Evolutionary conservation across 2,329 filamentous ascomycete genomes (phyloP).

Genomic region (Thelonectria discophora): DNA sequence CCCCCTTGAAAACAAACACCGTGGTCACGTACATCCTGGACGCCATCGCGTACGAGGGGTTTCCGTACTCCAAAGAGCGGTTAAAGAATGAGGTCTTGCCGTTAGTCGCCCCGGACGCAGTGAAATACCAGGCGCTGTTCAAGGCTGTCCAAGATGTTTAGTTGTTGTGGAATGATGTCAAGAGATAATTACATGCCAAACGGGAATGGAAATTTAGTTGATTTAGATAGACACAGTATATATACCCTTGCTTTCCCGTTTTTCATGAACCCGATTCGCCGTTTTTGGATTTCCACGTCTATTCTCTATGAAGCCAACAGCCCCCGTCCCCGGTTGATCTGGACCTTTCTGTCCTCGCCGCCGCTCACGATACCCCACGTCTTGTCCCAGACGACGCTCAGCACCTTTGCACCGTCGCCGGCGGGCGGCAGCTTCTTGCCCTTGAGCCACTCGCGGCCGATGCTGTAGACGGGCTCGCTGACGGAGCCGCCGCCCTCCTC

Average conservation of each 20-base stretch:
- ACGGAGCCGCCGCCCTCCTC: slow-evolving; percentile 70
- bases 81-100: slow-evolving; percentile 56
- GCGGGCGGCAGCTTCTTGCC: slow-evolving; percentile 70
- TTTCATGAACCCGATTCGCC: slow-evolving; percentile 28
- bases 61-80: slow-evolving; percentile 59
- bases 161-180: not conserved
- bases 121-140: slow-evolving; percentile 44
- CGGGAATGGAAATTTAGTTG: not conserved
- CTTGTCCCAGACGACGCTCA: slow-evolving; percentile 86
- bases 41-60: slow-evolving; percentile 59
- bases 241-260: slow-evolving; percentile 23
- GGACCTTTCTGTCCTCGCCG: slow-evolving; percentile 93
- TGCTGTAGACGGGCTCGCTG: slow-evolving; percentile 77
- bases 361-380: slow-evolving; percentile 88
- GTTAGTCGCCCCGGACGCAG: slow-evolving; percentile 40
- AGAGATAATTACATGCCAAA: not conserved
- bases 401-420: slow-evolving; percentile 90
- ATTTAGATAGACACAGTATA: slow-evolving; percentile 16
- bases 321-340: slow-evolving; percentile 80
- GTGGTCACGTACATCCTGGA: slow-evolving; percentile 68
- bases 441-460: slow-evolving; percentile 77
- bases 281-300: slow-evolving; percentile 24
- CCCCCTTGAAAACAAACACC: slow-evolving; percentile 65
- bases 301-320: slow-evolving; percentile 51
- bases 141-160: slow-evolving; percentile 12